Conservation (phyloP, 495 filamentous ascomycete species). For the Aspergillus ellipticus region DNA sequence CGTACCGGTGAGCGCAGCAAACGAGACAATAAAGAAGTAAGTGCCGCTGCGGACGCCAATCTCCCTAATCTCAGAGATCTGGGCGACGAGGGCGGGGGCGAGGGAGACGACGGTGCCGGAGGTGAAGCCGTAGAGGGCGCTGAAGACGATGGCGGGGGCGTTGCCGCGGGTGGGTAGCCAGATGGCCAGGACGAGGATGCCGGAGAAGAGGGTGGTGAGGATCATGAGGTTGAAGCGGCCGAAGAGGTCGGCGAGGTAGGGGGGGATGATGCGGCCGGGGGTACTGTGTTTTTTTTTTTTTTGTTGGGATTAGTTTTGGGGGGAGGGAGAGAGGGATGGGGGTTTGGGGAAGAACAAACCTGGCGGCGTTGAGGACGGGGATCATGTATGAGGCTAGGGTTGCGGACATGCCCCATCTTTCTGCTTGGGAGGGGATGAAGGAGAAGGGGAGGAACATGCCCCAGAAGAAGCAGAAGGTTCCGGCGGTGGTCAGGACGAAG, state of each 20-base stretch:
- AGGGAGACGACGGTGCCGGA: conserved; percentile 70
- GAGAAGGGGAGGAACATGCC: conserved; percentile 36
- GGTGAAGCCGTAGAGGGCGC: conserved; percentile 66
- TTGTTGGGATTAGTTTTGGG: not conserved
- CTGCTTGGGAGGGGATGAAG: conserved; percentile 24
- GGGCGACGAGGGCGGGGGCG: conserved; percentile 55
- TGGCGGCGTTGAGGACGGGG: conserved; percentile 29
- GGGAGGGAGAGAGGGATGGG: not conserved
- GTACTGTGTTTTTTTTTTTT: conserved; percentile 38
- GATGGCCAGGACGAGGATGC: conserved; percentile 62
- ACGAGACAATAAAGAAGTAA: conserved; percentile 56
- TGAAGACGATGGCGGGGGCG: conserved; percentile 61
- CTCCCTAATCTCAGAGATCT: conserved; percentile 68
- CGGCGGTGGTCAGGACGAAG: conserved; percentile 48
- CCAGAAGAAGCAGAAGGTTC: conserved; percentile 24
- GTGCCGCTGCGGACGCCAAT: conserved; percentile 72
- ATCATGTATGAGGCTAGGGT: conserved; percentile 27
- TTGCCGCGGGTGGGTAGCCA: conserved; percentile 63
- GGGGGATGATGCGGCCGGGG: conserved; percentile 70
- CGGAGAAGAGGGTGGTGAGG: conserved; percentile 54
- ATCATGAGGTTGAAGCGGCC: conserved; percentile 75
- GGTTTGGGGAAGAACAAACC: conserved; percentile 14
- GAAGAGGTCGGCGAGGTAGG: conserved; percentile 65
- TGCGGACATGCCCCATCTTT: conserved; percentile 24
- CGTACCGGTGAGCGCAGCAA: conserved; percentile 64